phyloP scores from a whole-genome alignment of 345 rosid genomes.

The Eucalyptus leucophloia region DNA sequence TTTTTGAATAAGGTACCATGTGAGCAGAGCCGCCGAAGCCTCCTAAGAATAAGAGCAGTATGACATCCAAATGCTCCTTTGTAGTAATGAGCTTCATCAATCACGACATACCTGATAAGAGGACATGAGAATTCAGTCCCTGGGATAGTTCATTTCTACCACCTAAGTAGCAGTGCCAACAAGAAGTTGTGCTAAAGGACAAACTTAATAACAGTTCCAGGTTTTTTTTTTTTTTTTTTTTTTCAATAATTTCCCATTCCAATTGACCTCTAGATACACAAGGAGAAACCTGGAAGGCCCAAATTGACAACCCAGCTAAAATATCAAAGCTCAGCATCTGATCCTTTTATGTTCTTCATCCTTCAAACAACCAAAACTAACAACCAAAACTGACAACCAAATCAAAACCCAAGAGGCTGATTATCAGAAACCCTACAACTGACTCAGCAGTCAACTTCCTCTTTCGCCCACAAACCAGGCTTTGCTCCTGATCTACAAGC shows the following conservation, averaged over 20 bases:
- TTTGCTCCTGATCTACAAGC: neutral
- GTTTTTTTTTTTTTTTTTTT: neutral
- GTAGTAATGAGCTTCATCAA: slow-evolving; percentile 95
- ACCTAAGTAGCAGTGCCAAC: neutral
- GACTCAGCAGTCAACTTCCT: neutral
- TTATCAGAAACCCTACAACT: neutral
- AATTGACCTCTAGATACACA: neutral
- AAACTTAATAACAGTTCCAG: neutral
- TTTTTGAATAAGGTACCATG: slow-evolving; percentile 40
- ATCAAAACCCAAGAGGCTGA: neutral
- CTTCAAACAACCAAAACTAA: neutral
- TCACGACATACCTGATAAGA: slow-evolving; percentile 56
- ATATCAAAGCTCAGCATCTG: neutral
- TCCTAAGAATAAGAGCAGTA: slow-evolving; percentile 87
- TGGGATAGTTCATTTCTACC: neutral
- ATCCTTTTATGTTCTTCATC: neutral
- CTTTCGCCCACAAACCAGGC: neutral
- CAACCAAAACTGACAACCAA: neutral
- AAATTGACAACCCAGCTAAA: neutral
- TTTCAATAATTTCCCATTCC: neutral
- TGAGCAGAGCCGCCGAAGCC: slow-evolving; percentile 78
- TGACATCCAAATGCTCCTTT: slow-evolving; percentile 99
- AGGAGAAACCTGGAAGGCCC: neutral
- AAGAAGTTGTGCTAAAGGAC: neutral
- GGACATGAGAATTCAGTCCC: neutral